phyloP scores from a whole-genome alignment of 805 yeast species.

The Wickerhamomyces subpelliculosus region DNA sequence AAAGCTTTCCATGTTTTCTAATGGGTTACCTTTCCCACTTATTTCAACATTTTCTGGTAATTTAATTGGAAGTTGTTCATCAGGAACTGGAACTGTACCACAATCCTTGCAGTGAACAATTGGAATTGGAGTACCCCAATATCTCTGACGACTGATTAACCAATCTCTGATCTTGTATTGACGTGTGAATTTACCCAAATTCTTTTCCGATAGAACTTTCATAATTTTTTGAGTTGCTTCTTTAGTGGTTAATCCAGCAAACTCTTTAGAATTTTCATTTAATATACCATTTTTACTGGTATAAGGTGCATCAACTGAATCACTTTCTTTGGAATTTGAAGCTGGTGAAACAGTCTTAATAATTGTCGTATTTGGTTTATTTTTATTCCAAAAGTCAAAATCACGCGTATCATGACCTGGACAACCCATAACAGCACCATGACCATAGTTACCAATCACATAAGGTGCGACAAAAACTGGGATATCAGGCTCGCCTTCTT shows the following conservation, averaged over 20 bases:
- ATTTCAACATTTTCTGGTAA: slow-evolving; percentile 56
- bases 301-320: slow-evolving; percentile 24
- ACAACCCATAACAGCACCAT: slow-evolving; percentile 97
- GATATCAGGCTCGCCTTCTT: slow-evolving; percentile 29
- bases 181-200: slow-evolving; percentile 39
- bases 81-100: slow-evolving; percentile 93
- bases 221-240: slow-evolving; percentile 49
- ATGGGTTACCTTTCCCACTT: slow-evolving; percentile 56
- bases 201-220: slow-evolving; percentile 28
- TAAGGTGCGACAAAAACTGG: slow-evolving; percentile 91
- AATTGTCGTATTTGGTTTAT: slow-evolving; percentile 35
- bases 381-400: slow-evolving; percentile 66
- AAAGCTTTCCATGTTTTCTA: slow-evolving; percentile 61
- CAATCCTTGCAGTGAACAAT: slow-evolving; percentile 80
- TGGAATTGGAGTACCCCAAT: slow-evolving; percentile 99
- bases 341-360: slow-evolving; percentile 14
- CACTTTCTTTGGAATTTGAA: slow-evolving; percentile 5
- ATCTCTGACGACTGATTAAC: slow-evolving; percentile 90
- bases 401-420: slow-evolving; percentile 93
- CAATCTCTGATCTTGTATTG: slow-evolving; percentile 80
- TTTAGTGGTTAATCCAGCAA: slow-evolving; percentile 39
- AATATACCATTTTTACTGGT: slow-evolving; percentile 39
- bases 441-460: slow-evolving; percentile 77
- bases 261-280: slow-evolving; percentile 39
- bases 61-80: slow-evolving; percentile 71